phyloP scores from a whole-genome alignment of 2,329 filamentous ascomycete genomes.

The Aspergillus glaucus region DNA sequence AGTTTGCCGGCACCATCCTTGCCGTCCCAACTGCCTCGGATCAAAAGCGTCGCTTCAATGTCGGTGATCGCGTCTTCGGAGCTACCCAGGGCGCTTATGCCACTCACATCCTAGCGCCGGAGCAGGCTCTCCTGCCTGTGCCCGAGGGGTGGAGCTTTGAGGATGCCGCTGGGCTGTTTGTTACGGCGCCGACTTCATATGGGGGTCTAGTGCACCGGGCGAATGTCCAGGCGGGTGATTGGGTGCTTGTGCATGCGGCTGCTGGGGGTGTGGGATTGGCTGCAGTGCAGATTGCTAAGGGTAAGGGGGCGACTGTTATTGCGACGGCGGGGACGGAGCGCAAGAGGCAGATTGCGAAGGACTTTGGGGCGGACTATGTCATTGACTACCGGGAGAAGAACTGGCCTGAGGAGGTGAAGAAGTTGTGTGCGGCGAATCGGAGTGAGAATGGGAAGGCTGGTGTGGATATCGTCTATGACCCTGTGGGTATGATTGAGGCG shows the following conservation, averaged over 20 bases:
- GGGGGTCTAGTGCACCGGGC: slow-evolving; percentile 74
- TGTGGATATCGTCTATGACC: slow-evolving; percentile 92
- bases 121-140: slow-evolving; percentile 64
- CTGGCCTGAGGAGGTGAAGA: slow-evolving; percentile 65
- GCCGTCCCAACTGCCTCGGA: slow-evolving; percentile 52
- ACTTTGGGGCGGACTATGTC: slow-evolving; percentile 78
- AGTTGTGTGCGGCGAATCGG: slow-evolving; percentile 46
- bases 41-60: slow-evolving; percentile 57
- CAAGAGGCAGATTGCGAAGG: slow-evolving; percentile 71
- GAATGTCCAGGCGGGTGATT: slow-evolving; percentile 70
- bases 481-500: slow-evolving; percentile 80
- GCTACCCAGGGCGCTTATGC: slow-evolving; percentile 81
- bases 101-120: slow-evolving; percentile 62
- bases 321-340: slow-evolving; percentile 76
- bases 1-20: slow-evolving; percentile 76
- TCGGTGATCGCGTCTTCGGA: slow-evolving; percentile 80
- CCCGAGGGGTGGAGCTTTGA: slow-evolving; percentile 75
- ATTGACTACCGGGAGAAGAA: slow-evolving; percentile 71
- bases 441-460: slow-evolving; percentile 62
- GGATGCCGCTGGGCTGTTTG: slow-evolving; percentile 82
- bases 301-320: slow-evolving; percentile 83
- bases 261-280: slow-evolving; percentile 87
- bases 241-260: slow-evolving; percentile 84
- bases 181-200: slow-evolving; percentile 88
- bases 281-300: slow-evolving; percentile 90